Conservation (phyloP, 2,329 filamentous ascomycete genomes). For the Phymatotrichopsis omnivora region DNA sequence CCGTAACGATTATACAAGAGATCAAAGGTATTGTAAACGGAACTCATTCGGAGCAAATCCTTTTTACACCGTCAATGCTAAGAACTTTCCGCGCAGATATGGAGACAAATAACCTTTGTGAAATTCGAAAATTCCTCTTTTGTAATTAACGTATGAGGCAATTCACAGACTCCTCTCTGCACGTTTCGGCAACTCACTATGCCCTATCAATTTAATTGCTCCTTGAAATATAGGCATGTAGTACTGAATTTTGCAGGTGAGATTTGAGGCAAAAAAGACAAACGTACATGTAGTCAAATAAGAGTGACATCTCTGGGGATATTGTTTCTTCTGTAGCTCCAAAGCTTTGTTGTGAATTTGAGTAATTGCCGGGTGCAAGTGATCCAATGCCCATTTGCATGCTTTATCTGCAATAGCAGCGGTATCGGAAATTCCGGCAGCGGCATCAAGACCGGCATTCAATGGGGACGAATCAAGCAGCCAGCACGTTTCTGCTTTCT, state of each 20-base stretch:
- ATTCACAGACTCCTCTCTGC: too few species aligned
- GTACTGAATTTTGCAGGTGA: too few species aligned
- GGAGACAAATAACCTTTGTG: neutral
- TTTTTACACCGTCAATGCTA: neutral
- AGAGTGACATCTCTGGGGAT: too few species aligned
- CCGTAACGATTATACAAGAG: neutral
- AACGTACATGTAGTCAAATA: too few species aligned
- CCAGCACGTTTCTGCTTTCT: neutral
- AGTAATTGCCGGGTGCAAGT: constrained; percentile 6
- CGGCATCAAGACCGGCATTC: too few species aligned
- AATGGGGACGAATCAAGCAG: constrained; percentile 6
- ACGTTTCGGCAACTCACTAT: too few species aligned
- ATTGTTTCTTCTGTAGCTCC: constrained; percentile 1
- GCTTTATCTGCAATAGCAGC: too few species aligned
- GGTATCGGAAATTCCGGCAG: too few species aligned
- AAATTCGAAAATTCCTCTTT: neutral
- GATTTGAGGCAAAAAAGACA: too few species aligned
- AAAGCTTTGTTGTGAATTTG: neutral
- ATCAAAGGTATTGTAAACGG: neutral
- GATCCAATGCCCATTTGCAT: neutral
- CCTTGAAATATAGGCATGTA: too few species aligned
- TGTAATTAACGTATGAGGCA: neutral
- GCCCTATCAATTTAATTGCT: too few species aligned
- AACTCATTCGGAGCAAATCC: neutral
- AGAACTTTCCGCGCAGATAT: neutral